Percentiles rank a stretch among this genome's conserved stretches.
Conservation (phyloP, 257 asterid species). For the Nicotiana paniculata region DNA sequence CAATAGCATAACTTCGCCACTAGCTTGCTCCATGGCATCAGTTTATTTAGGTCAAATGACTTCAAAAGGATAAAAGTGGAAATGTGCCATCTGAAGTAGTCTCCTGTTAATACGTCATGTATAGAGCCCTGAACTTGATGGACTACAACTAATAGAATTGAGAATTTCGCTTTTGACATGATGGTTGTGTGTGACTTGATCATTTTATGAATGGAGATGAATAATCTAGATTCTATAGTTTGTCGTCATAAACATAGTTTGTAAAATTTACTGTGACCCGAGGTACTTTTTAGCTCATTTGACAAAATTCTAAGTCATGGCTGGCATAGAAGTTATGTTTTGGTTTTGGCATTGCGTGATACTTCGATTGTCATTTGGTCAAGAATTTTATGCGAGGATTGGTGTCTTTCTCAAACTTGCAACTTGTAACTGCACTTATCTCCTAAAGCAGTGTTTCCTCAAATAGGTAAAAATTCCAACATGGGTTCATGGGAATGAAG, state of each 20-base stretch:
- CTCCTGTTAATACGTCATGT: background rate
- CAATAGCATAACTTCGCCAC: background rate
- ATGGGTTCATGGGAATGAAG: constrained; percentile 76
- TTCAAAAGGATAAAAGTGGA: background rate
- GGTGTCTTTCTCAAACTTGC: background rate
- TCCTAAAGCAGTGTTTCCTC: constrained; percentile 10
- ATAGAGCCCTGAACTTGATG: background rate
- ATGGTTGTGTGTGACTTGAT: background rate
- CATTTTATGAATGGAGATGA: background rate
- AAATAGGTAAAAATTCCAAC: constrained; percentile 89
- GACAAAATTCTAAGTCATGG: background rate
- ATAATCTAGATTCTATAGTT: background rate
- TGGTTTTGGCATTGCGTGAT: background rate
- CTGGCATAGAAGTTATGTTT: background rate
- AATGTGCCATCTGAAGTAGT: background rate
- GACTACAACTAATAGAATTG: background rate
- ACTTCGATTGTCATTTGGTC: background rate
- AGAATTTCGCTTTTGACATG: background rate
- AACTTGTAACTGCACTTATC: background rate
- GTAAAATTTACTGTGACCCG: background rate
- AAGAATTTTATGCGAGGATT: no score
- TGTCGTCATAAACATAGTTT: background rate
- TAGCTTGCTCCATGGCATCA: background rate
- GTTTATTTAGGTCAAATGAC: background rate
- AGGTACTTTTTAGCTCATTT: background rate